Base-by-base conservation (phyloP, 2,329 filamentous ascomycete genomes). In the Paraphaeosphaeria sporulosa region DNA sequence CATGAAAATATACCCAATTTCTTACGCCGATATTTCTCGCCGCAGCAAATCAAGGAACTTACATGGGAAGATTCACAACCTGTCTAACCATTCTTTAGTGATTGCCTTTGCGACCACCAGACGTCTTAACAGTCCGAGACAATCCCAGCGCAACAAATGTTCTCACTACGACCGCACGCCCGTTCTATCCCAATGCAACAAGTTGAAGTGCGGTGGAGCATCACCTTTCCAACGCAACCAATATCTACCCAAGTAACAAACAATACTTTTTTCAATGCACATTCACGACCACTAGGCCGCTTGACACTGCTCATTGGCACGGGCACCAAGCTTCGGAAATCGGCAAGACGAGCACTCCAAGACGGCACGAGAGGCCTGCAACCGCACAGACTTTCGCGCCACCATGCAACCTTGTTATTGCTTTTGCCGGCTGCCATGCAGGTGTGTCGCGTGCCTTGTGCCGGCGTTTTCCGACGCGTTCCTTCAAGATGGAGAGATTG, bases 141-240 rank as follows among this genome's bases (percentile, higher is more conserved):
- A 32, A 9, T 32, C 10, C 30, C 30, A 32, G 30, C 30, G 30
- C 30, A 12, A 32, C 30, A 32, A 32, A 32, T 32, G 7, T 32
- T 27, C 6, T 27, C 25, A 27, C 25, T 27, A 27, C 25, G 25
- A 6, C 3, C 25, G 25, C 25, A 27, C 25, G 25, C 25, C 25
- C 6, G 6, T 27, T 12, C 4, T 32, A 32, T 32, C 30, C 30
- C 30, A 32, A 32, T 32, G 30, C 30, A 32, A 9, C 30, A 32
- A 32, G 6, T 12, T 12, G 30, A 32, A 32, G 7, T 40, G 9
- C 38, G 5, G 23, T 6, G 21, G 21, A 30, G 52, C 42, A 50
- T 60, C 56, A 60, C 53, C 59, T 38, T 61, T 47, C 60, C 66
- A 54, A 63, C 48, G 67, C 67, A 63, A 64, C 64, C 66, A 68